Base-by-base conservation (phyloP, 2,329 filamentous ascomycete genomes). In the Taxawa tesnikishii region DNA sequence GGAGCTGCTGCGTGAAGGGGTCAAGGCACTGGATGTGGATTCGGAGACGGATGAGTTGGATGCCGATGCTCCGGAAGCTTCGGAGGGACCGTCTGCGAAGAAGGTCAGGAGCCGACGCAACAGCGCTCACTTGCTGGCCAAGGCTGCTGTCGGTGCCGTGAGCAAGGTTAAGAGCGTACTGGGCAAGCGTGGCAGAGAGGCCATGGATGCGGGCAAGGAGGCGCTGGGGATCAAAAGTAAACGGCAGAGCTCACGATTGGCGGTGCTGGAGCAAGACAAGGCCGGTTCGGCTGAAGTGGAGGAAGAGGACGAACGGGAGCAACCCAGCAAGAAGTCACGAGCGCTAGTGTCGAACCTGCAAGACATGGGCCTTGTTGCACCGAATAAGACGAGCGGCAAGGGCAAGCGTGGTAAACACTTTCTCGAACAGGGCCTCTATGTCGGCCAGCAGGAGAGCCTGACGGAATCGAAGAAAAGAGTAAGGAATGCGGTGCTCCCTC, bases 361-460 rank as follows among this genome's bases (percentile, higher is more conserved):
- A n/a, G n/a, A n/a, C n/a, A n/a, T n/a, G n/a, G n/a, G n/a, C n/a
- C n/a, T n/a, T n/a, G n/a, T n/a, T n/a, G n/a, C n/a, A n/a, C n/a
- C n/a, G n/a, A n/a, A n/a, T n/a, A n/a, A n/a, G n/a, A n/a, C n/a
- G n/a, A n/a, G n/a, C n/a, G n/a, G n/a, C n/a, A n/a, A n/a, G n/a
- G n/a, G n/a, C n/a, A n/a, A n/a, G n/a, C n/a, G n/a, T n/a, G n/a
- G n/a, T n/a, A n/a, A n/a, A n/a, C n/a, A n/a, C n/a, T n/a, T n/a
- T n/a, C n/a, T n/a, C n/a, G n/a, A n/a, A n/a, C n/a, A n/a, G n/a
- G 90, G 88, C 7, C 65, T 96, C 10, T 96, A 92, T 49, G 78
- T 83, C 1, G 90, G 90, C 16, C 88, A 94, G 53, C 67, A 76
- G 17, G 58, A 34, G 1, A 27, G 28, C 8, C 28, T 28, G 19